phyloP scores from a whole-genome alignment of 2,329 filamentous ascomycete genomes.

The Pseudogymnoascus sp. region DNA sequence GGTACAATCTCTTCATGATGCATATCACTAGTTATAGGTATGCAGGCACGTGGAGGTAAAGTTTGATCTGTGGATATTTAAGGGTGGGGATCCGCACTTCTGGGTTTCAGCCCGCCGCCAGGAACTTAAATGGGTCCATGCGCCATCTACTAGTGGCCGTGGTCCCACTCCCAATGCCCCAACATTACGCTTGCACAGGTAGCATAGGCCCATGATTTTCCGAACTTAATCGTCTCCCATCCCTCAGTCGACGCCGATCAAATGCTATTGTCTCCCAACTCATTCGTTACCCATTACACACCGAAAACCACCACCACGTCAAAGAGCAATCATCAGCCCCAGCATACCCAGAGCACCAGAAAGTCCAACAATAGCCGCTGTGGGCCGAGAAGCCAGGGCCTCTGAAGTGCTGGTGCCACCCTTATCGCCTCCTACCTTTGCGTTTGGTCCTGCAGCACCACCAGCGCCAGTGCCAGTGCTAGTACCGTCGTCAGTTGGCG shows the following conservation, averaged over 20 bases:
- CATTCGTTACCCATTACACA: neutral
- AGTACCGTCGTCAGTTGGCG: neutral
- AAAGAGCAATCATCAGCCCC: neutral
- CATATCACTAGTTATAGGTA: neutral
- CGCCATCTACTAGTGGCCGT: neutral
- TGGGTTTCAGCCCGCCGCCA: neutral
- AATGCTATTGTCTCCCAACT: neutral
- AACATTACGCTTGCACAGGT: neutral
- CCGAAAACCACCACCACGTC: neutral
- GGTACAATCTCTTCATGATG: neutral
- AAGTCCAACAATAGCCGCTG: neutral
- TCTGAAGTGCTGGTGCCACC: neutral
- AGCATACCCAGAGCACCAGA: neutral
- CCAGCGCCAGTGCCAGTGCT: neutral
- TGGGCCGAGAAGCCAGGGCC: neutral
- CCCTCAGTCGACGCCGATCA: neutral
- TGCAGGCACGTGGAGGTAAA: neutral
- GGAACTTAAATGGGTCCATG: neutral
- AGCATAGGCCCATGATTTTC: neutral
- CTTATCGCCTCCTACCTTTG: neutral
- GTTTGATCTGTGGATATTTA: neutral
- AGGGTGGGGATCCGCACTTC: neutral
- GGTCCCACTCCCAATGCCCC: neutral
- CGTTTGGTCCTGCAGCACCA: neutral
- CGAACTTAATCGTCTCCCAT: neutral